Evolutionary conservation across 129 eudicot genomes (phyloP).

Genomic region (Artemisia argyi): DNA sequence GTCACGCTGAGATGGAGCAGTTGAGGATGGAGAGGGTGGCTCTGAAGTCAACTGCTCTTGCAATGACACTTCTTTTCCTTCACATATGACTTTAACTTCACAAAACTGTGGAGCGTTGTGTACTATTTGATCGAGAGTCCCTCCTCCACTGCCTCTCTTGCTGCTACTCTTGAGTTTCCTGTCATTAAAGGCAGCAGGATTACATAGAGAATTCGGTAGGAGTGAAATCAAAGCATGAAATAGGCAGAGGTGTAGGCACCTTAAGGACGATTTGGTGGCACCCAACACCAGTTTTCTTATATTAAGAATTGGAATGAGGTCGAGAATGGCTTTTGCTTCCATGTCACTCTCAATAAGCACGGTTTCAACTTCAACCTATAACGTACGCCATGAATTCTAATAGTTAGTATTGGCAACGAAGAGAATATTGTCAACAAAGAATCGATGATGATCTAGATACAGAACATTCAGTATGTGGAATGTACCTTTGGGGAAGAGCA

Average conservation of each 20-base stretch:
- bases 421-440: not conserved
- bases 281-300: constrained; percentile 70
- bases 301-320: constrained; percentile 87
- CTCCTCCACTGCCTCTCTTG: constrained; percentile 50
- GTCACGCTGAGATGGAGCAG: too few species aligned
- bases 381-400: not conserved
- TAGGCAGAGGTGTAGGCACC: too few species aligned
- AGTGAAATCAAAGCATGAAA: not conserved
- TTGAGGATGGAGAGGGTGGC: constrained; percentile 27
- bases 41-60: constrained; percentile 29
- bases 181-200: not conserved
- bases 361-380: constrained; percentile 82
- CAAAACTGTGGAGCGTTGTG: constrained; percentile 63
- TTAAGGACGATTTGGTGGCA: constrained; percentile 54
- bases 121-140: constrained; percentile 55
- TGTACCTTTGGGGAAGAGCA: constrained; percentile 66
- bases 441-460: not conserved
- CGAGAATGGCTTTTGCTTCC: constrained; percentile 79
- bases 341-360: constrained; percentile 83
- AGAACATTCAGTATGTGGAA: not conserved
- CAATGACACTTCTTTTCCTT: constrained; percentile 58
- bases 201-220: not conserved
- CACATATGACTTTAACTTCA: constrained; percentile 69
- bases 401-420: not conserved
- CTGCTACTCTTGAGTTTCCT: constrained; percentile 57